Evolutionary conservation across 129 eudicot genomes (phyloP).

Genomic region (Artemisia argyi): DNA sequence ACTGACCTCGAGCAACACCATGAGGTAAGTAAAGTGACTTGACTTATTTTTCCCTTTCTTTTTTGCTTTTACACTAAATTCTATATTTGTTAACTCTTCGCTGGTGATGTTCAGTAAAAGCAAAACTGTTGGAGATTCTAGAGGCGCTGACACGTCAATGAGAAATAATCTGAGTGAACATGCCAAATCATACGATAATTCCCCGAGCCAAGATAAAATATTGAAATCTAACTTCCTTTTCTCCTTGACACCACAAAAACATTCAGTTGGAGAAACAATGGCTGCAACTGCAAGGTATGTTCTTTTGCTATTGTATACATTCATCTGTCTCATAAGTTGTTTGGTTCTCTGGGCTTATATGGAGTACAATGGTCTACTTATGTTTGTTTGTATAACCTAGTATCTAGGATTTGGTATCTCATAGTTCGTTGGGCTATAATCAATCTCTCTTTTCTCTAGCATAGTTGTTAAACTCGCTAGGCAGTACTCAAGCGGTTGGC

Average conservation of each 20-base stretch:
- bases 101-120: constrained; percentile 41
- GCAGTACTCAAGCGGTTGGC: too few relatives aligned
- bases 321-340: too few relatives aligned
- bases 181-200: constrained; percentile 52
- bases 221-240: constrained; percentile 62
- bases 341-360: too few relatives aligned
- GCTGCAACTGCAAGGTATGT: constrained; percentile 48
- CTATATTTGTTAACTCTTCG: not conserved
- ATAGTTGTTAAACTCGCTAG: too few relatives aligned
- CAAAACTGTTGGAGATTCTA: constrained; percentile 34
- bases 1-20: constrained; percentile 34
- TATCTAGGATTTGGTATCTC: not conserved
- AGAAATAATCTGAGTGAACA: constrained; percentile 68
- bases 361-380: not conserved
- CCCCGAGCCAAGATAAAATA: constrained; percentile 44
- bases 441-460: too few relatives aligned
- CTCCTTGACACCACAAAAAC: constrained; percentile 66
- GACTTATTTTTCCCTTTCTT: constrained; percentile 1
- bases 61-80: not conserved
- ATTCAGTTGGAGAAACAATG: constrained; percentile 36
- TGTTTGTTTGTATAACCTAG: not conserved
- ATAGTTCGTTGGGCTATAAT: too few relatives aligned
- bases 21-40: constrained; percentile 41
- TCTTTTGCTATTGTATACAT: constrained; percentile 11
- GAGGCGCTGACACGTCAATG: constrained; percentile 33